Conservation (phyloP, 495 filamentous ascomycete genomes). For the Aspergillus bertholletiae region DNA sequence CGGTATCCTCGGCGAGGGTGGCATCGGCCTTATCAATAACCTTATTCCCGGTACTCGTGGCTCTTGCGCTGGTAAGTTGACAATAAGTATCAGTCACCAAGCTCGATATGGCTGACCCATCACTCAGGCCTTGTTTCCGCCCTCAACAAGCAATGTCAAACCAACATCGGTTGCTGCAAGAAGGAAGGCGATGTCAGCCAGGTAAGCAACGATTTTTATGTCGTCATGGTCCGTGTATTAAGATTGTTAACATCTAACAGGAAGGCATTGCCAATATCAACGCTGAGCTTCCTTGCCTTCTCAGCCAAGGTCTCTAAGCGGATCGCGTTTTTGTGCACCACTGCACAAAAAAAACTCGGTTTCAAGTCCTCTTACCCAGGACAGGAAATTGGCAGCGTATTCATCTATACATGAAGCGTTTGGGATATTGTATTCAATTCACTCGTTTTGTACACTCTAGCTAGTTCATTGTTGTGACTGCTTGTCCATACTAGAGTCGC, state of each 20-base stretch:
- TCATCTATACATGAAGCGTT: no score
- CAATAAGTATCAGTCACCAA: no score
- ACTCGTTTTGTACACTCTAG: constrained; percentile 2
- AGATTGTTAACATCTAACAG: constrained; percentile 10
- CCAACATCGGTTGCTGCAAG: not conserved
- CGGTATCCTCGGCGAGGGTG: not conserved
- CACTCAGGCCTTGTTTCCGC: not conserved
- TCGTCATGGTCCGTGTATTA: no score
- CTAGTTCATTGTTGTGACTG: not conserved
- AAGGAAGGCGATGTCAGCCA: not conserved
- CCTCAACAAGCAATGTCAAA: not conserved
- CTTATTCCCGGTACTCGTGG: not conserved
- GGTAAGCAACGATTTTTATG: not conserved
- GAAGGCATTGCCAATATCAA: constrained; percentile 41
- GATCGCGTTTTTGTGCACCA: no score
- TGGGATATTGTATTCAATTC: not conserved
- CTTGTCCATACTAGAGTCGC: constrained; percentile 1
- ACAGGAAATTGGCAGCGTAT: no score
- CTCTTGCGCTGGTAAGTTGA: not conserved
- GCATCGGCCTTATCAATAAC: not conserved
- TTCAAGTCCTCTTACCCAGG: no score
- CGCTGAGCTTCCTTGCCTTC: constrained; percentile 34
- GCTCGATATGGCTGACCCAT: not conserved
- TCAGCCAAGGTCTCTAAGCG: constrained; percentile 41
- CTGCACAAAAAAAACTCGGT: no score